These are phyloP conservation scores for Hura crepitans DNA, from an alignment of 441 rosid genomes.

Conservation along the genomic window DNA sequence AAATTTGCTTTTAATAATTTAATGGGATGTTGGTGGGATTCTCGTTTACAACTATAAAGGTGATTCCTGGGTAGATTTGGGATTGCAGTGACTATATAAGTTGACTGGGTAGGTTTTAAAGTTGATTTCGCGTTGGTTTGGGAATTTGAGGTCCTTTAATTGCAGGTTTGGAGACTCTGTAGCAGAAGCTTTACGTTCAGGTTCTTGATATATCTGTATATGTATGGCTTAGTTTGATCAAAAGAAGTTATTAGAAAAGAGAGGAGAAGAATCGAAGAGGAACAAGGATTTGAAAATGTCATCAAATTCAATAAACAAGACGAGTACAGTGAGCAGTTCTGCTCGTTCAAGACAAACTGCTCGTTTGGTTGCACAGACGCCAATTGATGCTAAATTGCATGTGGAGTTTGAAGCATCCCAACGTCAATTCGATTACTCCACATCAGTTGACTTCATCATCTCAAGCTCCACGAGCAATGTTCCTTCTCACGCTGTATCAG, in stretches of 20 bases:
- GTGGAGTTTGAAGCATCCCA: constrained; percentile 57
- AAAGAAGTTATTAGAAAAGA: constrained; percentile 14
- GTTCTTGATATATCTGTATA: constrained; percentile 14
- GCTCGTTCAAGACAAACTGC: constrained; percentile 46
- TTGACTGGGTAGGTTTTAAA: constrained; percentile 16
- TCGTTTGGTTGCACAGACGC: constrained; percentile 57
- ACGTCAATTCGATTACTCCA: constrained; percentile 57
- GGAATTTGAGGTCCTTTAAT: constrained; percentile 5
- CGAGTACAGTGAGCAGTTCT: constrained; percentile 51
- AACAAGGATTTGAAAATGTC: constrained; percentile 40
- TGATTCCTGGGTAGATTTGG: constrained; percentile 37
- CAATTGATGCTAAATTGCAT: constrained; percentile 71
- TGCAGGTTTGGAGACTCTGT: constrained; percentile 16
- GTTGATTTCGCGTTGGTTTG: too few relatives aligned
- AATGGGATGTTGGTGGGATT: constrained; percentile 19
- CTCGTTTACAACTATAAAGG: constrained; percentile 21
- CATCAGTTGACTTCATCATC: constrained; percentile 49
- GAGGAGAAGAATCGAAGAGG: constrained; percentile 20
- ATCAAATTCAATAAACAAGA: constrained; percentile 42
- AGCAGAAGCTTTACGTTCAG: constrained; percentile 16
- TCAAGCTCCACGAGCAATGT: constrained; percentile 52
- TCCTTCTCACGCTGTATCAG: constrained; percentile 57
- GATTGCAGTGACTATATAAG: constrained; percentile 6
- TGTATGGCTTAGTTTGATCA: constrained; percentile 22
- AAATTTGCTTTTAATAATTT: constrained; percentile 9